These are phyloP conservation scores for Calendula officinalis DNA, from an alignment of 129 eudicot species.

Conservation along the genomic window DNA sequence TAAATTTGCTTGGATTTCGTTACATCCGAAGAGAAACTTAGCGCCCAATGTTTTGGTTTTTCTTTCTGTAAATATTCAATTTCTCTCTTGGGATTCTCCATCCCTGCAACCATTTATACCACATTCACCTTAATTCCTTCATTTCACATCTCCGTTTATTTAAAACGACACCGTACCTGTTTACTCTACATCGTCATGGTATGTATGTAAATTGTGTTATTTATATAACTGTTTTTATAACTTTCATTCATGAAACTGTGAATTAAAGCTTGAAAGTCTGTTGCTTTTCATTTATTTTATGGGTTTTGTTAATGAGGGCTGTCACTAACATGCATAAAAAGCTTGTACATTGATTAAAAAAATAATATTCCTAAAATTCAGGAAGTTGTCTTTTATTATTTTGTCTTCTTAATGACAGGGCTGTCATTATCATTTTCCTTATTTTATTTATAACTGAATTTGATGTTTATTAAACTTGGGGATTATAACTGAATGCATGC, in stretches of 20 bases:
- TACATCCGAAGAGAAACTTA: constrained; percentile 26
- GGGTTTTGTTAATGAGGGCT: too few relatives aligned
- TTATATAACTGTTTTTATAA: too few relatives aligned
- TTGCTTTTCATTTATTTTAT: neutral
- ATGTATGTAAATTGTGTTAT: too few relatives aligned
- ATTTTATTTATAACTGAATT: neutral
- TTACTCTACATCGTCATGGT: constrained; percentile 23
- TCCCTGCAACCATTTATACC: constrained; percentile 12
- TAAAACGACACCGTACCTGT: constrained; percentile 5
- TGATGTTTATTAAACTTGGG: neutral
- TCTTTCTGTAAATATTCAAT: constrained; percentile 22
- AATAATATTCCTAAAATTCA: too few relatives aligned
- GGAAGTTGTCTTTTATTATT: too few relatives aligned
- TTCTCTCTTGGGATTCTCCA: constrained; percentile 39
- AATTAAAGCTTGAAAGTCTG: neutral
- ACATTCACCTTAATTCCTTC: constrained; percentile 8
- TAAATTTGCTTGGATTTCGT: constrained; percentile 19
- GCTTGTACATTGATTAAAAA: too few relatives aligned
- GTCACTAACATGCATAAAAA: too few relatives aligned
- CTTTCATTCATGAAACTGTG: neutral
- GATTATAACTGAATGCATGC: constrained; percentile 15
- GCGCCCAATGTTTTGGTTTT: constrained; percentile 36
- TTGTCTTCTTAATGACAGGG: too few relatives aligned
- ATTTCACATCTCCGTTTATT: neutral
- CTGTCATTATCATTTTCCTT: too few relatives aligned